Conservation (phyloP, 352 stramenopile species). For the Blastocystis sp. region DNA sequence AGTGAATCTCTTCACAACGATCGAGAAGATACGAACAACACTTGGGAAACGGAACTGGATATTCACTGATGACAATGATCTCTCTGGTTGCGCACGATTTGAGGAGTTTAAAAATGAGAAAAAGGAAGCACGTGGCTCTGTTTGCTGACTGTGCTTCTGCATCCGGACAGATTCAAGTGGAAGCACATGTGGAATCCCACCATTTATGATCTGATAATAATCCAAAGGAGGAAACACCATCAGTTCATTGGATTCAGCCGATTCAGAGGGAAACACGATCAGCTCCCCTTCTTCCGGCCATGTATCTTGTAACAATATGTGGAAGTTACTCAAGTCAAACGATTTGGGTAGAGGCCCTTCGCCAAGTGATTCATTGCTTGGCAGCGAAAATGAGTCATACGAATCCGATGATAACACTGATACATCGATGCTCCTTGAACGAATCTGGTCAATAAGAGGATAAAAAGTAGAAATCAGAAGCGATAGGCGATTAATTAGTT, state of each 20-base stretch:
- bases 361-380: neutral
- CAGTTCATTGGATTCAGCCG: neutral
- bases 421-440: neutral
- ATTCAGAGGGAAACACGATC: neutral
- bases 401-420: neutral
- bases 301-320: neutral
- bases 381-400: neutral
- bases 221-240: conserved; percentile 30
- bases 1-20: neutral
- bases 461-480: neutral
- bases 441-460: neutral
- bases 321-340: neutral
- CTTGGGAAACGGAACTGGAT: conserved; percentile 44
- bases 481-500: neutral
- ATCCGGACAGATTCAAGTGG: neutral
- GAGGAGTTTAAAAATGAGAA: neutral
- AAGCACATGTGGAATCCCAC: conserved; percentile 3
- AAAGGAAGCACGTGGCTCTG: neutral
- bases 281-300: conserved; percentile 18
- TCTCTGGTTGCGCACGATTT: neutral
- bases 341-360: neutral
- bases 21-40: conserved; percentile 34
- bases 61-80: neutral
- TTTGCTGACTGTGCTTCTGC: neutral
- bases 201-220: conserved; percentile 37